Percentiles rank a stretch among this genome's conserved stretches.
These are phyloP conservation scores for Cercospora sp. DNA, from an alignment of 2,329 filamentous ascomycete genomes.

Conservation along the genomic window DNA sequence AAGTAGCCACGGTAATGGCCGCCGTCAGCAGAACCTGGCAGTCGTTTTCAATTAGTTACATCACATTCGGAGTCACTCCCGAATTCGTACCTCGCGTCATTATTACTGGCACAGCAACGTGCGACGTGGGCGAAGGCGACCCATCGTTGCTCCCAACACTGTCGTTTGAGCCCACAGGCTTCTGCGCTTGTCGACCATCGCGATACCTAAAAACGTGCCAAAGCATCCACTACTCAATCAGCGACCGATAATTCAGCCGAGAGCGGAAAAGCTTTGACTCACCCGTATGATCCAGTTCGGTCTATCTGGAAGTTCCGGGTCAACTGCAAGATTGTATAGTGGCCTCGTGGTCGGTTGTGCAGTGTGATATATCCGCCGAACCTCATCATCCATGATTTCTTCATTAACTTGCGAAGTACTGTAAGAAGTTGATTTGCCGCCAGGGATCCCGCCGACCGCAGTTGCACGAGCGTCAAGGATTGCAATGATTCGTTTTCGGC, in stretches of 20 bases:
- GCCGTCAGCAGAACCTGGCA: background rate
- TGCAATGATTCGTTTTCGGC: constrained; percentile 43
- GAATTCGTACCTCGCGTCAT: background rate
- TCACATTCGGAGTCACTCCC: background rate
- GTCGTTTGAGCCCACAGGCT: background rate
- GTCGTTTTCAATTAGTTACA: background rate
- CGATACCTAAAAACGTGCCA: constrained; percentile 52
- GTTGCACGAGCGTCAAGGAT: constrained; percentile 25
- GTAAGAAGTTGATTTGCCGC: background rate
- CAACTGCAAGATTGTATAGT: constrained; percentile 45
- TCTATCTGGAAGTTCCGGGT: constrained; percentile 40
- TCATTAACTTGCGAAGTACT: constrained; percentile 25
- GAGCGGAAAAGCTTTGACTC: background rate
- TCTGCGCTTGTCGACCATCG: constrained; percentile 39
- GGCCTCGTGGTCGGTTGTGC: constrained; percentile 41
- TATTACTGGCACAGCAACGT: background rate
- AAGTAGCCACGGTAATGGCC: constrained; percentile 10
- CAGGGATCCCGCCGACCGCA: background rate
- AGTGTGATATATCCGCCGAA: constrained; percentile 13
- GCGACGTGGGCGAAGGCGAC: background rate
- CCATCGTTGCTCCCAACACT: background rate
- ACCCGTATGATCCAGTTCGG: constrained; percentile 48
- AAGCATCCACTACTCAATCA: constrained; percentile 44
- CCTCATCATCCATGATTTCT: constrained; percentile 29
- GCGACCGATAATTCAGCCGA: background rate